Evolutionary conservation across 139 green algal genomes (phyloP), one percentile per base, ranked within the genome.

Genomic region (Spirogloea muscicola): DNA sequence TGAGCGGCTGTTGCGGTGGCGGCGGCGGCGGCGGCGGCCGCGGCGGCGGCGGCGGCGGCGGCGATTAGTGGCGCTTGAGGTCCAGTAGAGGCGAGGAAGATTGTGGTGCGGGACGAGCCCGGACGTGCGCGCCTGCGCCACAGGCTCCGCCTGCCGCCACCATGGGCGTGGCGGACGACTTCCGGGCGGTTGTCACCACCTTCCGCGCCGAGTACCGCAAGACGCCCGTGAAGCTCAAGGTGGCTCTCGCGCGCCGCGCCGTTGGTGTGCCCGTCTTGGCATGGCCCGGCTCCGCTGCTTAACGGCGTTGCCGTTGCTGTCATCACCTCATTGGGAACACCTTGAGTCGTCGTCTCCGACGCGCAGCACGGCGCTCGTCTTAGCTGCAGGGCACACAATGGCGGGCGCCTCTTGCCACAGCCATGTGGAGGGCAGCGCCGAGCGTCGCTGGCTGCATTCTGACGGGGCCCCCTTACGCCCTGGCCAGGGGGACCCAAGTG

Each of bases 201-300:
- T 80, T 80, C 63, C 37, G 39, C 25, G 42, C 39, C 44, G 72
- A 80, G 36, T 80, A 80, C 48, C 64, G 36, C 72, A 80, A 80
- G 37, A 80, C 72, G 1, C 72, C 72, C 1, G 33, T 39, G 16
- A 80, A 80, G 36, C 63, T 80, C 3, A 80, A 80, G 72, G 72
- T 80, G n/a, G n/a, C n/a, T n/a, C n/a, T n/a, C n/a, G n/a, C n/a
- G n/a, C n/a, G n/a, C n/a, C n/a, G 27, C 36, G 21, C 33, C 39
- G 3, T 49, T 36, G 46, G 21, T 65, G 38, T 31, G 6, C 48
- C 13, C 46, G 16, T 27, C 25, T 75, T 58, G n/a, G n/a, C 21
- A 7, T 74, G 4, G 27, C 6, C 31, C 21, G 4, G 37, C 1
- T 5, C 27, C 31, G n/a, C 37, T 3, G 21, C 46, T 36, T 65